Evolutionary conservation across 305 asterid genomes (phyloP), one percentile per base, ranked within the genome.

Genomic region (Fraxinus angustifolia): DNA sequence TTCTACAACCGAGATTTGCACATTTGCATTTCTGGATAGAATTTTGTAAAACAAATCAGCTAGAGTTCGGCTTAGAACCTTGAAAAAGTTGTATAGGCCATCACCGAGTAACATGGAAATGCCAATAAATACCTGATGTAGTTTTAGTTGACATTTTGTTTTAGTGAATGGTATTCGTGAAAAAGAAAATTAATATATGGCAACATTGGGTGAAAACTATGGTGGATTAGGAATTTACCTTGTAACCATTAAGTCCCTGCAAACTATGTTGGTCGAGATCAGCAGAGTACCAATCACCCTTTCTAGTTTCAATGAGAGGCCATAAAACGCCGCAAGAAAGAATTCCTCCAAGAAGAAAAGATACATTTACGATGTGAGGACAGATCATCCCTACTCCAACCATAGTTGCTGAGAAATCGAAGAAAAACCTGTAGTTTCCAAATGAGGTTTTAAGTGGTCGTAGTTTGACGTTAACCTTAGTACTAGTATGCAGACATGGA

Each of bases 61-160:
- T 7, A 80, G 7, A 5, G 93, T 84, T 72, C 84, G 85, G 19
- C 76, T 75, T 7, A 87, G 76, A 70, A 91, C 87, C 81, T 91
- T 84, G 87, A 84, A 71, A 80, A 89, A 82, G 84, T 90, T 87
- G 86, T 86, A 91, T 0, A 91, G 23, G 67, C 93, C 95, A 23
- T 90, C 93, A 2, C 95, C 96, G 17, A 91, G 92, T 28, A 90
- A 88, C 89, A 87, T 77, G 12, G 96, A 90, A 8, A 89, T 88
- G 73, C 86, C 91, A 26, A 91, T 81, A 62, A 91, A 91, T 8
- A 90, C 86, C 94, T 90, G 30, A 73, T 67, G 26, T 28, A 28
- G 60, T 14, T 50, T 14, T 16, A 50, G 60, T 50, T 1, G 60
- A 50, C 7, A 14, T 50, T 45, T 45, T 45, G 60, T 50, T 16